These are phyloP conservation scores for Xylaria sp. DNA, from an alignment of 2,329 filamentous ascomycete genomes.

Conservation along the genomic window DNA sequence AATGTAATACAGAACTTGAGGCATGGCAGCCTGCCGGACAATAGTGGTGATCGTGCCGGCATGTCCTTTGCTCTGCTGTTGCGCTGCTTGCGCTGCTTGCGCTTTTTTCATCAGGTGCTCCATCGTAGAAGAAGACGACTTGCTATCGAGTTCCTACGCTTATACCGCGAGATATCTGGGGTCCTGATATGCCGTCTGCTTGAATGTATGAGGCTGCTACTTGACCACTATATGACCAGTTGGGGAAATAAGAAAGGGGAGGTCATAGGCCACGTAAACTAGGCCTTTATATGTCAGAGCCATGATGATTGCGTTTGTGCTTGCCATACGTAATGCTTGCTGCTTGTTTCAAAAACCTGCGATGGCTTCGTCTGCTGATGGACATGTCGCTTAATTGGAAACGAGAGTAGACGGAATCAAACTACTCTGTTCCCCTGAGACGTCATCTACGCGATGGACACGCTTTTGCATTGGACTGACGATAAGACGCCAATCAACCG, in stretches of 20 bases:
- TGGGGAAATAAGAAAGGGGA: neutral
- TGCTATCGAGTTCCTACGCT: too few species aligned
- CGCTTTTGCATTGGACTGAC: neutral
- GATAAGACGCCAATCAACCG: neutral
- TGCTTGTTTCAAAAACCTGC: neutral
- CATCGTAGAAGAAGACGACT: neutral
- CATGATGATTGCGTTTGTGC: neutral
- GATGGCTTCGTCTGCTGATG: neutral
- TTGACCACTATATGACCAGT: neutral
- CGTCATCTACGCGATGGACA: neutral
- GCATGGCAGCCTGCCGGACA: constrained; percentile 4
- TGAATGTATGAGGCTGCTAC: too few species aligned
- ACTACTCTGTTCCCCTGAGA: neutral
- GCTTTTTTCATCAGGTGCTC: neutral
- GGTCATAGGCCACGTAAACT: neutral
- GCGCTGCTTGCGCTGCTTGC: too few species aligned
- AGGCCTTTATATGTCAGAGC: neutral
- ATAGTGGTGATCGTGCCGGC: neutral
- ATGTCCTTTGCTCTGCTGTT: neutral
- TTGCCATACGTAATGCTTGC: neutral
- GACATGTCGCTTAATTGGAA: neutral
- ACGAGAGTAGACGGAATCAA: neutral
- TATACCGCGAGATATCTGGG: too few species aligned
- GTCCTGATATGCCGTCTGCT: too few species aligned
- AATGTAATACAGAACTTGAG: constrained; percentile 37